Conservation (phyloP, 176 grass and related monocot species). For the Raddia guianensis region DNA sequence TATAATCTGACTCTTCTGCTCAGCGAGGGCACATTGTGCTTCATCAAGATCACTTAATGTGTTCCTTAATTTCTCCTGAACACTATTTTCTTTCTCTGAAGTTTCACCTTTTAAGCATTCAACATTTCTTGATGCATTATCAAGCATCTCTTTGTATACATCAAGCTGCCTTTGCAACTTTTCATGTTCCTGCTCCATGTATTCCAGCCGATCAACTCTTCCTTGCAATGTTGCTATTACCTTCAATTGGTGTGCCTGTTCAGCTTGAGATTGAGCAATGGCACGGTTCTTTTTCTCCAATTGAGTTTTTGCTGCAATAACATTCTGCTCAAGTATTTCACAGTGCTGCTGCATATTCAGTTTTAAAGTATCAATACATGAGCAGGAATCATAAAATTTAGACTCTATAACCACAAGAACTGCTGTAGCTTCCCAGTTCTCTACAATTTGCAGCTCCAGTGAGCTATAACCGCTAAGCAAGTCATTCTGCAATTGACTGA, state of each 20-base stretch:
- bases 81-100: slow-evolving; percentile 57
- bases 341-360: slow-evolving; percentile 45
- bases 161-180: slow-evolving; percentile 54
- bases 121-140: slow-evolving; percentile 46
- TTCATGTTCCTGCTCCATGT: slow-evolving; percentile 47
- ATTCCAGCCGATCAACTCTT: slow-evolving; percentile 57
- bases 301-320: slow-evolving; percentile 31
- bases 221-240: slow-evolving; percentile 37
- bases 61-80: slow-evolving; percentile 47
- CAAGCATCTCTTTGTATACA: slow-evolving; percentile 63
- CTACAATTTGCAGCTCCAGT: slow-evolving; percentile 50
- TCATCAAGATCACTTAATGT: slow-evolving; percentile 48
- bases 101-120: slow-evolving; percentile 56
- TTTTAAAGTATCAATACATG: slow-evolving; percentile 37
- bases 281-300: slow-evolving; percentile 49
- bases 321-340: slow-evolving; percentile 43
- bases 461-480: slow-evolving; percentile 46
- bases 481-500: slow-evolving; percentile 57
- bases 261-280: slow-evolving; percentile 50
- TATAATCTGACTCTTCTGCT: slow-evolving; percentile 43
- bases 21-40: slow-evolving; percentile 53
- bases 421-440: slow-evolving; percentile 50
- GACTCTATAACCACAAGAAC: slow-evolving; percentile 38
- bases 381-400: slow-evolving; percentile 54
- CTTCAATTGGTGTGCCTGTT: slow-evolving; percentile 38